Base-by-base conservation (phyloP, 305 asterid genomes). In the Fraxinus latifolia region DNA sequence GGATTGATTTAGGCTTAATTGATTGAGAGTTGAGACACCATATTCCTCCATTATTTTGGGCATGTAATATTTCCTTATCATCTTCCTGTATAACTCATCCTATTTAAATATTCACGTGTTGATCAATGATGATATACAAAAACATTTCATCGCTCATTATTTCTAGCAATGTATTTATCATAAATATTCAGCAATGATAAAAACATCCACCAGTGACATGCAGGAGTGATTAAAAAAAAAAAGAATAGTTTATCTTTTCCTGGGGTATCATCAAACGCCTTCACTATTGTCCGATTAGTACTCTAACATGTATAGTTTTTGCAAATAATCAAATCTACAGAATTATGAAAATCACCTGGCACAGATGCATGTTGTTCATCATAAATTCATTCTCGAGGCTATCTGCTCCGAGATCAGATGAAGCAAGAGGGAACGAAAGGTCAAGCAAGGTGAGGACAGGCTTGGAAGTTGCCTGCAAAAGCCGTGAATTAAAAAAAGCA, bases 361-460 rank as follows among this genome's bases (percentile, higher is more conserved):
- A 86, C 77, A 94, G 94, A 87, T 91, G 95, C 94, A 91, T 91
- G 88, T 90, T 94, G 86, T 72, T 85, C 88, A 92, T 84, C 83
- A 96, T 90, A 84, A 94, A 91, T 85, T 96, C 99, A 83, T 96
- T 96, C 90, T 96, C 99, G 4, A 94, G 96, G 87, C 65, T 88
- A 81, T 94, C 99, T 39, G 98, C 98, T 77, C 98, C 98, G 19
- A 96, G 96, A 84, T 96, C 98, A 80, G 99, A 96, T 68, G 97
- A 85, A 80, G 98, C 96, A 78, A 94, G 95, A 70, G 97, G 97
- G 83, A 96, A 88, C 81, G 97, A 93, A 86, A 92, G 90, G 91
- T 94, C 99, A 74, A 93, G 84, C 87, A 94, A 86, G 80, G 94
- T 91, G 83, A 92, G 95, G 81, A 93, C 86, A 79, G 98, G 98